Evolutionary conservation across 768 basidiomycete genomes (phyloP).

Genomic region (Pholiota molesta): DNA sequence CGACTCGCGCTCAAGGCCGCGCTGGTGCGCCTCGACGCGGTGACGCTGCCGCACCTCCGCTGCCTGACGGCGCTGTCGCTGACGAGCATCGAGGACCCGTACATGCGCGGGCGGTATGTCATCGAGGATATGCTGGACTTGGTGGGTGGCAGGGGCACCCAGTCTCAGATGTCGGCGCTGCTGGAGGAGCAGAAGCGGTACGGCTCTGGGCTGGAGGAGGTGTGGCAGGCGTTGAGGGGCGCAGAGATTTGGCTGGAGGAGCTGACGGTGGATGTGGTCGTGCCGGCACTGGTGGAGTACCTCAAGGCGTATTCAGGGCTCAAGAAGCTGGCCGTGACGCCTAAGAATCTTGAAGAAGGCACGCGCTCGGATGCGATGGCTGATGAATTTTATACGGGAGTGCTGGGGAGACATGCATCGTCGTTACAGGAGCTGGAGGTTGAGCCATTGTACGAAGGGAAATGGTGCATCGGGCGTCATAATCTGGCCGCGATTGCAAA

Average conservation of each 20-base stretch:
- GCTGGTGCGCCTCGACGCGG: constrained; percentile 7
- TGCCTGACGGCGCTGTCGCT: constrained; percentile 15
- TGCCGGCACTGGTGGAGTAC: constrained; percentile 12
- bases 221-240: constrained; percentile 5
- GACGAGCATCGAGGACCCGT: constrained; percentile 6
- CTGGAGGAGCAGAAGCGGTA: not conserved
- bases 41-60: constrained; percentile 14
- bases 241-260: constrained; percentile 4
- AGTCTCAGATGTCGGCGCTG: not conserved
- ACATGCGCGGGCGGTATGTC: not conserved
- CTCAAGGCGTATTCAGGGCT: constrained; percentile 16
- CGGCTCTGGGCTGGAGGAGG: constrained; percentile 4
- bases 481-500: constrained; percentile 3
- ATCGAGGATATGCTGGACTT: not conserved
- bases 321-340: constrained; percentile 7
- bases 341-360: not conserved
- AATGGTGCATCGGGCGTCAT: constrained; percentile 14
- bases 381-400: constrained; percentile 2
- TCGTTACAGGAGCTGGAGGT: constrained; percentile 10
- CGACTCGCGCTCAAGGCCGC: constrained; percentile 3
- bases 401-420: constrained; percentile 9
- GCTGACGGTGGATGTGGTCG: not conserved
- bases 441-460: constrained; percentile 5
- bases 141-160: not conserved
- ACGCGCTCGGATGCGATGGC: constrained; percentile 8